Evolutionary conservation across 768 basidiomycete species (phyloP), one percentile per base, ranked within the genome.

Genomic region (Pulveroboletus sp.): DNA sequence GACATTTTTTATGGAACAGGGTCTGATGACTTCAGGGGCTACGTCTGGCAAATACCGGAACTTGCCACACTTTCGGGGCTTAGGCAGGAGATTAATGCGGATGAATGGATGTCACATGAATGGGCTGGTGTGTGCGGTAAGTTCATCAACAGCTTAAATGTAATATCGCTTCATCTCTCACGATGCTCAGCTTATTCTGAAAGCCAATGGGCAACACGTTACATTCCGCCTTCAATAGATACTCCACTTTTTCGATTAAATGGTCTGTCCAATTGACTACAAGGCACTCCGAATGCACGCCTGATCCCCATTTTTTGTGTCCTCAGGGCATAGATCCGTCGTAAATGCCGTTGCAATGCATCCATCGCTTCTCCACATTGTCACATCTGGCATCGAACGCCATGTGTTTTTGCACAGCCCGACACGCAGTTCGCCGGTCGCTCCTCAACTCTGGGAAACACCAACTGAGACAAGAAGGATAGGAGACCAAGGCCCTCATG

Each of bases 21-120:
- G 14, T 90, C 87, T 10, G 90, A 93, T 61, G 87, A 92, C 64
- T 92, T 91, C 61, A 74, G 82, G 33, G 80, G 76, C 17, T 92
- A 92, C 56, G 63, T 89, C 21, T 93, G 90, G 90, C 80, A 77
- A 56, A 71, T 93, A 32, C 89, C 90, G 4, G 59, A 75, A 11
- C 53, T 76, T 4, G 50, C 57, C 9, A 67, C 69, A 14, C 71
- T 89, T 39, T 50, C 60, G 1, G 73, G 74, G 24, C 66, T 67
- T 52, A 73, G 87, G 38, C 63, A 66, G 43, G 72, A 76, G 40
- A 64, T 87, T 39, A 65, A 67, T 28, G 52, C 68, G 15, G 65
- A 68, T 14, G 72, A 78, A 45, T 83, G 86, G 83, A 55, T 59
- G 14, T 61, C 61, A 14, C 56, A 52, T 33, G 67, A 65, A 49